Base-by-base conservation (phyloP, 176 grass and related monocot genomes). In the Aegilops sharonensis region DNA sequence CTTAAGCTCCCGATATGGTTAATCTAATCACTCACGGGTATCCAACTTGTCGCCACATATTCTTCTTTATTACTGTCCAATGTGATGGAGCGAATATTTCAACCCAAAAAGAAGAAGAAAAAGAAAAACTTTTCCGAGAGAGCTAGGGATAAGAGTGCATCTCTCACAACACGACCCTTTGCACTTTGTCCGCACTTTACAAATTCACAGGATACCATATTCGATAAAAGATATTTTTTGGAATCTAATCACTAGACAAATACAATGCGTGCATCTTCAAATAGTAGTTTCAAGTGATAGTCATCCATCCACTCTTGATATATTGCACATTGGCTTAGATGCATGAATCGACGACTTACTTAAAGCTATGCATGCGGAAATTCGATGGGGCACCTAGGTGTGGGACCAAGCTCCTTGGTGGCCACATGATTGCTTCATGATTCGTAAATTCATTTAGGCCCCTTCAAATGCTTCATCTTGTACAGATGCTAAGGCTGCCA, bases 51-150 rank as follows among this genome's bases (percentile, higher is more conserved):
- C 35, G 83, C 77, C 81, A 77, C 54, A 88, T 88, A 87, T 88
- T 88, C 47, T 75, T 90, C 85, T 89, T 89, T 34, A 91, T 90
- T 89, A 89, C 89, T 85, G 32, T 5, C 23, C 27, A 80, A 91
- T 89, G 92, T 87, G 92, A 94, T 85, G 71, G 80, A 71, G 0
- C 50, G 92, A 91, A 94, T 87, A 89, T 80, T 72, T 77, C 32
- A 87, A 77, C 63, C 60, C 9, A 42, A 11, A 87, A 80, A 87
- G 69, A 61, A 32, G 17, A 47, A 14, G 20, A 66, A 13, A 21
- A 37, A 76, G 40, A 21, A 8, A 64, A 27, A 56, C 11, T 50
- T 48, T 15, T 75, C 66, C 20, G 43, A 50, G 6, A 64, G 72
- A 83, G 64, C 31, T 32, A 75, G 72, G 75, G 79, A 86, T 75